Evolutionary conservation across 257 asterid species (phyloP).

Genomic region (Jacaranda mimosifolia): DNA sequence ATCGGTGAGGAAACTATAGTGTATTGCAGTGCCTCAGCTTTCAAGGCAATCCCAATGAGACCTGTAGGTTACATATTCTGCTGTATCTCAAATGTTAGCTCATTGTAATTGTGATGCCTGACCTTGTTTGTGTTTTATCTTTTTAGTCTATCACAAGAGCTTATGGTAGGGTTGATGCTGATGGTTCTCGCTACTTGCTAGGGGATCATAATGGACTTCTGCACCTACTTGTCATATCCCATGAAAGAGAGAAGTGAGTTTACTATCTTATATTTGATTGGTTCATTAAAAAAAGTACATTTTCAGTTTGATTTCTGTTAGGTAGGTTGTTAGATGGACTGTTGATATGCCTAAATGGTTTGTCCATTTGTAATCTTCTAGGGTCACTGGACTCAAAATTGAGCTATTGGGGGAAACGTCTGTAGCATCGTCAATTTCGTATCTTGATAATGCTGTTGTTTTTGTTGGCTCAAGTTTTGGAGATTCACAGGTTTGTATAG

Average conservation of each 20-base stretch:
- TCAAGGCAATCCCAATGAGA: slow-evolving; percentile 77
- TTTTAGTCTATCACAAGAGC: slow-evolving; percentile 74
- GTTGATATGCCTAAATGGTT: slow-evolving; percentile 21
- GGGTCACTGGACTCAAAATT: slow-evolving; percentile 83
- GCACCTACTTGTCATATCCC: slow-evolving; percentile 76
- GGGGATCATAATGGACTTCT: slow-evolving; percentile 85
- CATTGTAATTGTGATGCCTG: slow-evolving; percentile 21
- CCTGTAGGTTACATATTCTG: slow-evolving; percentile 61
- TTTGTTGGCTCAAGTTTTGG: slow-evolving; percentile 83
- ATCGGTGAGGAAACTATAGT: slow-evolving; percentile 80
- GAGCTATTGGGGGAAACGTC: slow-evolving; percentile 86
- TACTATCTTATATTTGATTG: background rate
- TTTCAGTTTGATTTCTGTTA: background rate
- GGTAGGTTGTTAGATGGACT: background rate
- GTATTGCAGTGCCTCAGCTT: slow-evolving; percentile 74
- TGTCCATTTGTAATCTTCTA: slow-evolving; percentile 32
- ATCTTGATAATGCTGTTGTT: slow-evolving; percentile 81
- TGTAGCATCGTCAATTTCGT: slow-evolving; percentile 77
- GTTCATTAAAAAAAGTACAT: background rate
- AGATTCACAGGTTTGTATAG: slow-evolving; percentile 70
- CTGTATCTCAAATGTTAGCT: background rate
- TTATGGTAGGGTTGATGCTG: slow-evolving; percentile 86
- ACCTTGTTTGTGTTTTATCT: slow-evolving; percentile 28
- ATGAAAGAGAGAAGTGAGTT: slow-evolving; percentile 79
- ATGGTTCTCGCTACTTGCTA: slow-evolving; percentile 80